These are phyloP conservation scores for Plenodomus tracheiphilus DNA, from an alignment of 2,329 filamentous ascomycete genomes.

Conservation along the genomic window DNA sequence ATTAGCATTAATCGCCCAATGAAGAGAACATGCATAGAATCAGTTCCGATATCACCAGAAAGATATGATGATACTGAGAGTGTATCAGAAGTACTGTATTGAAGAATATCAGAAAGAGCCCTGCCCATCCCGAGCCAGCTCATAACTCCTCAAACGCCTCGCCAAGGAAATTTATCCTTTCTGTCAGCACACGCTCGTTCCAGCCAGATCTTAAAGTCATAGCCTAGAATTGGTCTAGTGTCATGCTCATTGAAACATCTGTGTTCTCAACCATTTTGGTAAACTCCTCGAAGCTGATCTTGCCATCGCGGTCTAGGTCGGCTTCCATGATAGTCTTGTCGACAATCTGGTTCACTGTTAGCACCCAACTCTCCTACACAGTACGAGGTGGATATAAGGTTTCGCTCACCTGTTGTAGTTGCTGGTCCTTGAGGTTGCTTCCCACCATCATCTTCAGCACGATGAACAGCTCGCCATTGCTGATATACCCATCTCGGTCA, in stretches of 20 bases:
- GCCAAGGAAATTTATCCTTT: slow-evolving; percentile 29
- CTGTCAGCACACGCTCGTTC: slow-evolving; percentile 17
- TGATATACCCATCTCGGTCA: slow-evolving; percentile 97
- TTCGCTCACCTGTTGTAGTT: slow-evolving; percentile 74
- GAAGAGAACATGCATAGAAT: too few relatives aligned
- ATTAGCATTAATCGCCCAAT: too few relatives aligned
- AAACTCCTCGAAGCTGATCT: slow-evolving; percentile 99
- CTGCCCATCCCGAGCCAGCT: slow-evolving; percentile 17
- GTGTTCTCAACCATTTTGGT: slow-evolving; percentile 98
- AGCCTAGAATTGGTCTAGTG: slow-evolving; percentile 57
- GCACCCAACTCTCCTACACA: not conserved
- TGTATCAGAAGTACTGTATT: slow-evolving; percentile 21
- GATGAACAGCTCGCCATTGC: slow-evolving; percentile 98
- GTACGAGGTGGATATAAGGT: not conserved
- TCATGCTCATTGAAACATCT: slow-evolving; percentile 70
- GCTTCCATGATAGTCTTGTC: slow-evolving; percentile 99
- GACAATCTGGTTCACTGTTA: slow-evolving; percentile 68
- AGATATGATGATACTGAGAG: not conserved
- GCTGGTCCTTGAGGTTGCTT: slow-evolving; percentile 97
- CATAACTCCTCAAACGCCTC: slow-evolving; percentile 40
- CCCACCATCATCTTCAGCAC: slow-evolving; percentile 99
- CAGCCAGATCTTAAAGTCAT: slow-evolving; percentile 14
- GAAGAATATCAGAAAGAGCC: slow-evolving; percentile 33
- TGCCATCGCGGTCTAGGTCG: slow-evolving; percentile 91
- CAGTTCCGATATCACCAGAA: not conserved